phyloP scores from a whole-genome alignment of 2,329 filamentous ascomycete species.

The Chrysoporthe cubensis region DNA sequence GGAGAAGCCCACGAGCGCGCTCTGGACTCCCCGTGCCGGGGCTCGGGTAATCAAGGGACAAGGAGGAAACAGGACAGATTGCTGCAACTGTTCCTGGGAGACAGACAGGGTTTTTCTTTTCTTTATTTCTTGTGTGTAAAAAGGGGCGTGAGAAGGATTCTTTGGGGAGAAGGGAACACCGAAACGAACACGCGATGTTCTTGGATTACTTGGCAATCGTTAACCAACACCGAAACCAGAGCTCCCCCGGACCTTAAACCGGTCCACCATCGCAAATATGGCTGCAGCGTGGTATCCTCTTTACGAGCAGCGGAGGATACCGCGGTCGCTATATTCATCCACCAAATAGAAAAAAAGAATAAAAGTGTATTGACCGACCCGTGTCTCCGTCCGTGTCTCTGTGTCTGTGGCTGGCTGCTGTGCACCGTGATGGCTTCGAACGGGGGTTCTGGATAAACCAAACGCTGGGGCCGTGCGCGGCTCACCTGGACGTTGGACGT shows the following conservation, averaged over 20 bases:
- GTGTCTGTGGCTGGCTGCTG: neutral
- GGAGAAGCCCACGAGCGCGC: constrained; percentile 5
- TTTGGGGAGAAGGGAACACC: constrained; percentile 12
- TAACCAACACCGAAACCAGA: constrained; percentile 14
- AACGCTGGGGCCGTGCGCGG: too few species aligned
- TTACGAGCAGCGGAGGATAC: constrained; percentile 18
- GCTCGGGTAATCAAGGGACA: constrained; percentile 9
- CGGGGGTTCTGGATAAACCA: too few species aligned
- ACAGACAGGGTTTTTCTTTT: constrained; percentile 17
- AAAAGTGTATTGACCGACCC: constrained; percentile 2
- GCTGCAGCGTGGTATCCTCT: constrained; percentile 21
- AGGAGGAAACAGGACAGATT: constrained; percentile 20
- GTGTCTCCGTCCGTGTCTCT: neutral
- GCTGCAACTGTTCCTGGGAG: constrained; percentile 19
- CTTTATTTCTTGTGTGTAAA: constrained; percentile 28
- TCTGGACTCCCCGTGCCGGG: neutral
- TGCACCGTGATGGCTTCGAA: neutral
- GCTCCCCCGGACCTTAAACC: constrained; percentile 13
- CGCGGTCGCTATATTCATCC: constrained; percentile 5
- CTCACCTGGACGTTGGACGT: too few species aligned
- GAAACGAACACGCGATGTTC: constrained; percentile 18
- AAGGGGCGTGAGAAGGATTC: constrained; percentile 21
- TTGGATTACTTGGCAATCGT: constrained; percentile 20
- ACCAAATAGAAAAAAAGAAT: constrained; percentile 7
- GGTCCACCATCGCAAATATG: constrained; percentile 20